phyloP scores from a whole-genome alignment of 169 alveolate species.

The Babesia sp. region DNA sequence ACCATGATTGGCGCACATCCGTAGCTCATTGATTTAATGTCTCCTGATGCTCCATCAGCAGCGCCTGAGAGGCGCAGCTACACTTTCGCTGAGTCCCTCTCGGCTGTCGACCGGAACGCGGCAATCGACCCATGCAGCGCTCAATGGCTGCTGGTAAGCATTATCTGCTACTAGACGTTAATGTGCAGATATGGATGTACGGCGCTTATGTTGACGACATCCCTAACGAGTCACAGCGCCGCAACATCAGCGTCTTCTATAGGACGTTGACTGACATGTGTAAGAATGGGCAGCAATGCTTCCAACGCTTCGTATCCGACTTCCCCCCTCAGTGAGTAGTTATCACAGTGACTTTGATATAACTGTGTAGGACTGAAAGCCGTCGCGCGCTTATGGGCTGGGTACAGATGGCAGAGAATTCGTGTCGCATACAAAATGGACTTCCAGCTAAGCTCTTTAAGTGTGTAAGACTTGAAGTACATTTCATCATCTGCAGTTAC shows the following conservation, averaged over 20 bases:
- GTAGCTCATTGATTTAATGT: not conserved
- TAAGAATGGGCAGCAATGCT: constrained; percentile 45
- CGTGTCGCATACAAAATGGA: constrained; percentile 61
- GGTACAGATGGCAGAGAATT: constrained; percentile 69
- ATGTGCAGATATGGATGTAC: constrained; percentile 60
- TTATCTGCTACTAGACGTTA: not conserved
- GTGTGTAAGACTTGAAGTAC: constrained; percentile 3
- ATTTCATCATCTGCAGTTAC: constrained; percentile 16
- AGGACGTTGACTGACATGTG: constrained; percentile 62
- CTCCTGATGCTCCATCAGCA: not conserved
- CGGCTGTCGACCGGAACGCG: constrained; percentile 55
- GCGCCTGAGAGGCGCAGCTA: constrained; percentile 14
- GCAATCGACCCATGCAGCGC: constrained; percentile 70
- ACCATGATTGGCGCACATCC: not conserved
- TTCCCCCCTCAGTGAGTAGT: constrained; percentile 56
- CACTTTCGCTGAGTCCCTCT: constrained; percentile 51
- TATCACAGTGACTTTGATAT: not conserved
- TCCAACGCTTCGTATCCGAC: constrained; percentile 26
- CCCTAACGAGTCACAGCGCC: constrained; percentile 40
- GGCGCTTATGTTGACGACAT: constrained; percentile 61
- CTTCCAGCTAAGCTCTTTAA: constrained; percentile 40
- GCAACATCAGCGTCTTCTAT: constrained; percentile 52
- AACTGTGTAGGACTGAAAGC: constrained; percentile 29
- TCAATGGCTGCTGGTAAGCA: constrained; percentile 62
- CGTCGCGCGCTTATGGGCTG: constrained; percentile 60